These are phyloP conservation scores for Aspergillus haitiensis DNA, from an alignment of 495 filamentous ascomycete species.

Conservation along the genomic window DNA sequence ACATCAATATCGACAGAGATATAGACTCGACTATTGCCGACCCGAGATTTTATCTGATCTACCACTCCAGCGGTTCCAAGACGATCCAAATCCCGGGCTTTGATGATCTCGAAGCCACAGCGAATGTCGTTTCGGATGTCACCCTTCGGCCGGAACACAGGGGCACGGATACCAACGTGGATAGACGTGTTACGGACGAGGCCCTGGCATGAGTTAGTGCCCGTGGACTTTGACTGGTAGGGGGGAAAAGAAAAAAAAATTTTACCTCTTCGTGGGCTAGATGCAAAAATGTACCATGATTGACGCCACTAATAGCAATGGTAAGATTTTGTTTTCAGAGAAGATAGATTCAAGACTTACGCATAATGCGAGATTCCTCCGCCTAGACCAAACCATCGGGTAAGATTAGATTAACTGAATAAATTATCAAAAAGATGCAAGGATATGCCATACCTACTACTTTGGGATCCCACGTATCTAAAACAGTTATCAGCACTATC, in stretches of 20 bases:
- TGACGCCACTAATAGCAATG: slow-evolving; percentile 39
- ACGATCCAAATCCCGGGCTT: slow-evolving; percentile 51
- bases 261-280: slow-evolving; percentile 52
- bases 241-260: too few relatives aligned
- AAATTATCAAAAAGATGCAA: background rate
- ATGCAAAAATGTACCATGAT: slow-evolving; percentile 55
- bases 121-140: slow-evolving; percentile 50
- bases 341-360: slow-evolving; percentile 27
- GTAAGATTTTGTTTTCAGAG: background rate
- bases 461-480: slow-evolving; percentile 51
- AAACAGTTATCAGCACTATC: background rate
- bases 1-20: slow-evolving; percentile 55
- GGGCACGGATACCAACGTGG: slow-evolving; percentile 53
- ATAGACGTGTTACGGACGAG: slow-evolving; percentile 49
- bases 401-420: background rate
- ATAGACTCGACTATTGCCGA: slow-evolving; percentile 36
- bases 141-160: slow-evolving; percentile 40
- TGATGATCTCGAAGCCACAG: slow-evolving; percentile 52
- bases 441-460: slow-evolving; percentile 35
- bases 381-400: slow-evolving; percentile 7
- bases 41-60: slow-evolving; percentile 42
- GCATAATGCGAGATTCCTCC: slow-evolving; percentile 53
- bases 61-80: slow-evolving; percentile 46
- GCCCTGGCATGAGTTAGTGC: slow-evolving; percentile 26
- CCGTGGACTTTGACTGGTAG: background rate